Evolutionary conservation across 73 alveolate genomes (phyloP), one percentile per base, ranked within the genome.

Genomic region (Symbiodinium natans): DNA sequence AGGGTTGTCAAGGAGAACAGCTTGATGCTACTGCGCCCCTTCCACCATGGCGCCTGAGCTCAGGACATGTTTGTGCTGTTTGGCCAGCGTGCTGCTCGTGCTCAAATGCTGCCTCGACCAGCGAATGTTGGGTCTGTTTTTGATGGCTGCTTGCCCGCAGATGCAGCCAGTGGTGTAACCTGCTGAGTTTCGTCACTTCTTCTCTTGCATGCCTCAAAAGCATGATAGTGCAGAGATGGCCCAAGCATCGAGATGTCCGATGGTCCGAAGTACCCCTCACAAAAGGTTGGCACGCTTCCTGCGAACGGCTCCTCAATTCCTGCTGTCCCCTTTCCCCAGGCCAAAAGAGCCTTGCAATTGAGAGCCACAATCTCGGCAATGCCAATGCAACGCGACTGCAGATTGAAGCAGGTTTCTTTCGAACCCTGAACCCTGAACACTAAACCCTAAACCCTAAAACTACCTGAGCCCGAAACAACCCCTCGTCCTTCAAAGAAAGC

Each of bases 71-170:
- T 88, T 40, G 96, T 90, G 77, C 96, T 90, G 19, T 90, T 90
- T 41, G 96, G 96, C 77, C 96, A 90, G 31, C 96, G 46, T 41
- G 96, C 96, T 71, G 96, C 96, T 40, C 87, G 96, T 68, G 63
- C 96, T 71, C 96, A 89, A 23, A 89, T 68, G 52, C 87, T 89
- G 87, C 86, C 87, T 89, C 96, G 96, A 89, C 87, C 96, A 39
- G 36, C 74, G 93, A 74, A 54, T 25, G 86, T 59, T 88, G 71
- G 75, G 43, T 38, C 21, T 52, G 34, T 41, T 15, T 52, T 75
- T 59, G 95, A 86, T 33, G 82, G 93, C 46, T 13, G 54, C 85
- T 88, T 25, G 95, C 39, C 38, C 33, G 93, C 82, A 85, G n/a
- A 63, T 8, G 5, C 39, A 29, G 5, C n/a, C 36, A 25, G 3